Percentiles rank a stretch among this genome's conserved stretches.
Evolutionary conservation across 2,329 filamentous ascomycete genomes (phyloP).

Genomic region (Simplicillium sp.): DNA sequence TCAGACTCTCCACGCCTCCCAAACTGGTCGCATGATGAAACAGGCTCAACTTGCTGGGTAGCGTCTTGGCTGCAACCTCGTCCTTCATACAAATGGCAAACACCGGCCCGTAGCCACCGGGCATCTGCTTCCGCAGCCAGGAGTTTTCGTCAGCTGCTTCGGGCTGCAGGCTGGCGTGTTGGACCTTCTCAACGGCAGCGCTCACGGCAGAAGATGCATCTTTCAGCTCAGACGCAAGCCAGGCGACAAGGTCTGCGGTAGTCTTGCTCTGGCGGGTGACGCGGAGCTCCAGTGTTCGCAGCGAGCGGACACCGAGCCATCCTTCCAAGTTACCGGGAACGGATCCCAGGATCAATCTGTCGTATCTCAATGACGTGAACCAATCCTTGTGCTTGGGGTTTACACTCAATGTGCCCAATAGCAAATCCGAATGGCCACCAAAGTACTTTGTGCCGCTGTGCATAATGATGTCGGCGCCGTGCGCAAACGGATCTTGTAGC

Average conservation of each 20-base stretch:
- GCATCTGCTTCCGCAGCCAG: slow-evolving; percentile 87
- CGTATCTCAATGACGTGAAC: slow-evolving; percentile 50
- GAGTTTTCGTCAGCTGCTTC: slow-evolving; percentile 43
- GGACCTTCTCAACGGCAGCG: slow-evolving; percentile 49
- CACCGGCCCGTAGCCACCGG: slow-evolving; percentile 79
- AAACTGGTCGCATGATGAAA: slow-evolving; percentile 95
- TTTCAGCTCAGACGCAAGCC: slow-evolving; percentile 48
- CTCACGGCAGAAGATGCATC: slow-evolving; percentile 31
- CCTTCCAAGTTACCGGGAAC: slow-evolving; percentile 87
- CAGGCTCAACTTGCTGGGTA: slow-evolving; percentile 70
- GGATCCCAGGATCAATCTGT: slow-evolving; percentile 68
- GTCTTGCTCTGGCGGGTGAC: slow-evolving; percentile 68
- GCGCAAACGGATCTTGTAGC: slow-evolving; percentile 73
- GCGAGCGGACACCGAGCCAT: slow-evolving; percentile 81
- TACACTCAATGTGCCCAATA: slow-evolving; percentile 75
- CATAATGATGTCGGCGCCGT: slow-evolving; percentile 80
- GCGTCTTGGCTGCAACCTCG: slow-evolving; percentile 47
- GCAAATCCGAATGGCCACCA: slow-evolving; percentile 87
- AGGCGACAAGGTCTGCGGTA: slow-evolving; percentile 59
- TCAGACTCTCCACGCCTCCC: slow-evolving; percentile 88
- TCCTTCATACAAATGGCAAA: slow-evolving; percentile 64
- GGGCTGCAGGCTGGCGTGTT: slow-evolving; percentile 73
- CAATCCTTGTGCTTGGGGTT: slow-evolving; percentile 44
- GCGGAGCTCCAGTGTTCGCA: slow-evolving; percentile 78
- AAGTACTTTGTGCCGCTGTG: slow-evolving; percentile 95